phyloP scores from a whole-genome alignment of 108 stramenopile genomes.

The Cylindrotheca closterium region DNA sequence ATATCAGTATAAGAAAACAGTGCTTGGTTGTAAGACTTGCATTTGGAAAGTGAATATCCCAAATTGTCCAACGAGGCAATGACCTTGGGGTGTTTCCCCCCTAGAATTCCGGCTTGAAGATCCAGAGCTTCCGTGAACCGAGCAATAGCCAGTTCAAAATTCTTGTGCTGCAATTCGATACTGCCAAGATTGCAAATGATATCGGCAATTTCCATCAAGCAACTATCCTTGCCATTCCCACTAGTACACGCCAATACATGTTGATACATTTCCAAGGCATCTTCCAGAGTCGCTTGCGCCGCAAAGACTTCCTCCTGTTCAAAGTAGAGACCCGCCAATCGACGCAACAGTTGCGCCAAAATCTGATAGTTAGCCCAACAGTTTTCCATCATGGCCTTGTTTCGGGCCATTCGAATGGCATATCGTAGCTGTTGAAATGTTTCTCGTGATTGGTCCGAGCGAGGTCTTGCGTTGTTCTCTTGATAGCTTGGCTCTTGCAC shows the following conservation, averaged over 20 bases:
- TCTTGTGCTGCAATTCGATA: constrained; percentile 43
- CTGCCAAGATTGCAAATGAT: constrained; percentile 51
- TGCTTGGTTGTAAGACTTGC: constrained; percentile 41
- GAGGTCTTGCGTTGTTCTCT: neutral
- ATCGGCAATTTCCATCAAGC: constrained; percentile 42
- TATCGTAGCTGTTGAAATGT: neutral
- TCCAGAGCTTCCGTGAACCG: constrained; percentile 45
- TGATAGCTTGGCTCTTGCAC: too few species aligned
- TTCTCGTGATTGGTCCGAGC: neutral
- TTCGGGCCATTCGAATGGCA: too few species aligned
- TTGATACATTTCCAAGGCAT: constrained; percentile 43
- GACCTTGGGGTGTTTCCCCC: constrained; percentile 41
- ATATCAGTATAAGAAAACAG: constrained; percentile 44
- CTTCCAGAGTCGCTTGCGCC: constrained; percentile 48
- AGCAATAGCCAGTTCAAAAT: constrained; percentile 32
- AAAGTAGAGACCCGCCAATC: constrained; percentile 50
- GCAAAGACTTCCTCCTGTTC: constrained; percentile 39
- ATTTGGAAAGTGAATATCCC: constrained; percentile 47
- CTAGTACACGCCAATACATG: constrained; percentile 22
- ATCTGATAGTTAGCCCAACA: too few species aligned
- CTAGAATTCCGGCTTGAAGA: constrained; percentile 40
- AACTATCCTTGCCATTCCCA: constrained; percentile 21
- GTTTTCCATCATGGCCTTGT: neutral
- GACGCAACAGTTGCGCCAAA: constrained; percentile 40
- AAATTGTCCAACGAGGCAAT: constrained; percentile 53